These are phyloP conservation scores for Cladosporium oxysporum DNA, from an alignment of 2,329 filamentous ascomycete genomes.

Conservation along the genomic window DNA sequence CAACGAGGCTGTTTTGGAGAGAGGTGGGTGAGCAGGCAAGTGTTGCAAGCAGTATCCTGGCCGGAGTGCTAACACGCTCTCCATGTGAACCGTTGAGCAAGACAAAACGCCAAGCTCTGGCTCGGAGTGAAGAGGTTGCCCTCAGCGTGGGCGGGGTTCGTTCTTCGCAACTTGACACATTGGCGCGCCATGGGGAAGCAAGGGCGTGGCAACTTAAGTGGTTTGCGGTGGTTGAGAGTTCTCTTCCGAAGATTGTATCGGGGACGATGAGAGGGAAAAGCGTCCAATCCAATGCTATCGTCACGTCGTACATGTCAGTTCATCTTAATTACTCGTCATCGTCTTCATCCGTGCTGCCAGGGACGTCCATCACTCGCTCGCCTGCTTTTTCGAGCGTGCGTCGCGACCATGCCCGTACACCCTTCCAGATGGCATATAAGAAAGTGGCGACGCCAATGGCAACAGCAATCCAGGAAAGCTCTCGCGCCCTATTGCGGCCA, in stretches of 20 bases:
- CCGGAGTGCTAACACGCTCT: slow-evolving; percentile 15
- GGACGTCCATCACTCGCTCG: slow-evolving; percentile 81
- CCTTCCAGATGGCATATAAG: slow-evolving; percentile 81
- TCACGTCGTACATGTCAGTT: slow-evolving; percentile 24
- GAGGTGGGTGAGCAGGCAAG: slow-evolving; percentile 11
- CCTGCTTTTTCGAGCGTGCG: slow-evolving; percentile 74
- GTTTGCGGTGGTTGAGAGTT: slow-evolving; percentile 60
- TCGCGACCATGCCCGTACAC: slow-evolving; percentile 71
- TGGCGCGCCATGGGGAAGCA: slow-evolving; percentile 74
- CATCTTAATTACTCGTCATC: slow-evolving; percentile 44
- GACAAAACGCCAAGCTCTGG: slow-evolving; percentile 19
- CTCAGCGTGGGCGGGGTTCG: slow-evolving; percentile 33
- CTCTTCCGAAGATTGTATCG: neutral
- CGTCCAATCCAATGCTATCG: neutral
- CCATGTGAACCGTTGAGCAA: slow-evolving; percentile 12
- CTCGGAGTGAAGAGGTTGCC: neutral
- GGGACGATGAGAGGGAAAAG: neutral
- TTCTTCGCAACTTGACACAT: slow-evolving; percentile 98
- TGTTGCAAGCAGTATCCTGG: slow-evolving; percentile 2
- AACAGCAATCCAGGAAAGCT: slow-evolving; percentile 77
- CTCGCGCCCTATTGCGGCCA: slow-evolving; percentile 75
- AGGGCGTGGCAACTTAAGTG: slow-evolving; percentile 94
- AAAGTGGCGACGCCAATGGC: slow-evolving; percentile 79
- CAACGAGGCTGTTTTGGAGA: slow-evolving; percentile 4
- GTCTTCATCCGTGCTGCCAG: slow-evolving; percentile 61